Percentiles rank a stretch among this genome's conserved stretches.
Conservation (phyloP, 1,284 basidiomycete species). For the Cutaneotrichosporon mucoides region DNA sequence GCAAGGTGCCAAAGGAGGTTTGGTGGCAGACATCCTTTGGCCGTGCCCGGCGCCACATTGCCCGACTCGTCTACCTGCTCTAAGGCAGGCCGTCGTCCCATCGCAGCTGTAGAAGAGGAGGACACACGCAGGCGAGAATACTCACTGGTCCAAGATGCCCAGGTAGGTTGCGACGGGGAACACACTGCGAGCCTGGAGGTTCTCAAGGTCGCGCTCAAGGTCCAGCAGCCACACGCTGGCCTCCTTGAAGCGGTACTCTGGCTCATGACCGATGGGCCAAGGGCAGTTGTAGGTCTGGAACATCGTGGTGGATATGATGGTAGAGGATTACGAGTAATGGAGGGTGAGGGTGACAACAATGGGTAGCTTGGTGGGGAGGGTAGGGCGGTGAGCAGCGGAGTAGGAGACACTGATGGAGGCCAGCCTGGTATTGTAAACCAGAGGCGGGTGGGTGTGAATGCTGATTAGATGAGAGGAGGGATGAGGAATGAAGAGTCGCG, state of each 20-base stretch:
- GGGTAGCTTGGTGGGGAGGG: too few species aligned
- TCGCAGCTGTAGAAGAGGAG: not conserved
- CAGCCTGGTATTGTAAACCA: too few species aligned
- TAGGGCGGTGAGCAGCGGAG: too few species aligned
- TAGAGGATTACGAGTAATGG: too few species aligned
- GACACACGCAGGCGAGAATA: not conserved
- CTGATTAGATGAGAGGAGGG: too few species aligned
- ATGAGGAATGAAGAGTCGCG: too few species aligned
- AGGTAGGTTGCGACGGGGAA: not conserved
- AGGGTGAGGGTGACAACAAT: too few species aligned
- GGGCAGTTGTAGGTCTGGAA: not conserved
- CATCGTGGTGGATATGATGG: not conserved
- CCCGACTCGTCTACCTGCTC: too few species aligned
- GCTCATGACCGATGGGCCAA: not conserved
- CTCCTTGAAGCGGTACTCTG: not conserved
- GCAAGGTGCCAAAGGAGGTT: not conserved
- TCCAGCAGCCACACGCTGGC: not conserved
- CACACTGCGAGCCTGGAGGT: not conserved
- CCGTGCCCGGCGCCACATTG: too few species aligned
- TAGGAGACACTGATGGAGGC: too few species aligned
- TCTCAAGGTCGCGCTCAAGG: not conserved
- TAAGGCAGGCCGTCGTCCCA: not conserved
- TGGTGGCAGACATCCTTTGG: too few species aligned
- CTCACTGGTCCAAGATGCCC: not conserved
- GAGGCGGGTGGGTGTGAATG: too few species aligned